A percentile compares a stretch with the other conserved stretches of the same genome.
Evolutionary conservation across 2,329 filamentous ascomycete species (phyloP).

Genomic region (Penicillium glabrum): DNA sequence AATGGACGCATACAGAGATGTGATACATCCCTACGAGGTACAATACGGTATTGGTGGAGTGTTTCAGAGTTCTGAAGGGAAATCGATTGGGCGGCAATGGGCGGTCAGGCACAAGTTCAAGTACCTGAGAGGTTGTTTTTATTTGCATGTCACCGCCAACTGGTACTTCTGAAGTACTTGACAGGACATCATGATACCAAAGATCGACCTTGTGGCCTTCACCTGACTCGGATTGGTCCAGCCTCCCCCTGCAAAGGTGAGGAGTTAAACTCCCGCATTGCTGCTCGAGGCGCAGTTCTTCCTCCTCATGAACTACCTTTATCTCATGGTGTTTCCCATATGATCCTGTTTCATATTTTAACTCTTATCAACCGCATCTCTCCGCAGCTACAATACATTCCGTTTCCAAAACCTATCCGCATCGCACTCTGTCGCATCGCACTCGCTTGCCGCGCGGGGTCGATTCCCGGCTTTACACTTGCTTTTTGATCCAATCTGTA

Average conservation of each 20-base stretch:
- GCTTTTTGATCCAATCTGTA: slow-evolving; percentile 1
- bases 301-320: background rate
- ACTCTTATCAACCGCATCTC: background rate
- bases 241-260: slow-evolving; percentile 23
- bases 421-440: slow-evolving; percentile 22
- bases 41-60: slow-evolving; percentile 6
- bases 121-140: slow-evolving; percentile 4
- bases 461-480: slow-evolving; percentile 19
- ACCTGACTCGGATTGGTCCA: slow-evolving; percentile 28
- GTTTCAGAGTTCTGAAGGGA: slow-evolving; percentile 5
- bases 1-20: background rate
- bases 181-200: slow-evolving; percentile 9
- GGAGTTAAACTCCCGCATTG: slow-evolving; percentile 23
- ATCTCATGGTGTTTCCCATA: background rate
- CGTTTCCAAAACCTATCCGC: slow-evolving; percentile 10
- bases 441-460: slow-evolving; percentile 20
- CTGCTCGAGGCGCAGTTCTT: slow-evolving; percentile 15
- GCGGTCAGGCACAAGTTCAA: slow-evolving; percentile 19
- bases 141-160: background rate
- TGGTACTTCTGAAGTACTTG: background rate
- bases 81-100: slow-evolving; percentile 25
- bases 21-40: background rate
- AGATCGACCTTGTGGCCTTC: background rate
- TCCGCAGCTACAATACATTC: slow-evolving; percentile 6
- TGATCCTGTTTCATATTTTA: slow-evolving; percentile 3